Percentiles rank a stretch among this genome's conserved stretches.
phyloP scores from a whole-genome alignment of 139 green algal species.

The Ulvella scutata region DNA sequence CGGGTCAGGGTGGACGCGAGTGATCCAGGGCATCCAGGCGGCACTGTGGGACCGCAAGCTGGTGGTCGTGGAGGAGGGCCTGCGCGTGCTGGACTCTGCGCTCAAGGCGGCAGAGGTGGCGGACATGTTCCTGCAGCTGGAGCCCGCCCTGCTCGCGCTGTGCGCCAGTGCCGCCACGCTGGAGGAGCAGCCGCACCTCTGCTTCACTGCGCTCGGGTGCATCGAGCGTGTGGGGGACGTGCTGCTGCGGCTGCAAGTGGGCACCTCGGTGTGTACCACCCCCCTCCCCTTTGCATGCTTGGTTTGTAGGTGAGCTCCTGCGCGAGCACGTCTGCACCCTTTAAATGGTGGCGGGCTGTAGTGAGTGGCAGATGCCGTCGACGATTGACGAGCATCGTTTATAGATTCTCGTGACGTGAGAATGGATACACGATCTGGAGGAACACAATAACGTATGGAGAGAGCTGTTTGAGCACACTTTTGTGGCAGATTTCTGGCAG shows the following conservation, averaged over 20 bases:
- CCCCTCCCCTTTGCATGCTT: no score
- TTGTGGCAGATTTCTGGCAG: no score
- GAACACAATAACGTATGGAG: no score
- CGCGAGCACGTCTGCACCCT: no score
- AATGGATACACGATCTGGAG: no score
- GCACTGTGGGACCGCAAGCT: constrained; percentile 30
- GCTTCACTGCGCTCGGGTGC: background rate
- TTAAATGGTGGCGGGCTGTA: no score
- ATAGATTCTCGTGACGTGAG: no score
- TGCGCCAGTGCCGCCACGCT: background rate
- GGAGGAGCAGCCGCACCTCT: background rate
- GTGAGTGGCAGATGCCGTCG: no score
- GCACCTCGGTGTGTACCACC: background rate
- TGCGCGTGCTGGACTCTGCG: constrained; percentile 32
- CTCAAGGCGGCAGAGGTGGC: background rate
- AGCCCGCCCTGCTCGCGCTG: background rate
- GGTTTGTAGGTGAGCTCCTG: no score
- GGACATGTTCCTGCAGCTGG: background rate
- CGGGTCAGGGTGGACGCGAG: constrained; percentile 43
- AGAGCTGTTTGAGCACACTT: no score
- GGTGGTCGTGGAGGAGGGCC: constrained; percentile 33
- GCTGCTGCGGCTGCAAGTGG: background rate
- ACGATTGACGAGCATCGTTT: no score
- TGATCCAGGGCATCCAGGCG: constrained; percentile 32
- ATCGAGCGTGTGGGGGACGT: background rate